phyloP scores from a whole-genome alignment of 768 basidiomycete genomes.

The Phylloporus sp. region DNA sequence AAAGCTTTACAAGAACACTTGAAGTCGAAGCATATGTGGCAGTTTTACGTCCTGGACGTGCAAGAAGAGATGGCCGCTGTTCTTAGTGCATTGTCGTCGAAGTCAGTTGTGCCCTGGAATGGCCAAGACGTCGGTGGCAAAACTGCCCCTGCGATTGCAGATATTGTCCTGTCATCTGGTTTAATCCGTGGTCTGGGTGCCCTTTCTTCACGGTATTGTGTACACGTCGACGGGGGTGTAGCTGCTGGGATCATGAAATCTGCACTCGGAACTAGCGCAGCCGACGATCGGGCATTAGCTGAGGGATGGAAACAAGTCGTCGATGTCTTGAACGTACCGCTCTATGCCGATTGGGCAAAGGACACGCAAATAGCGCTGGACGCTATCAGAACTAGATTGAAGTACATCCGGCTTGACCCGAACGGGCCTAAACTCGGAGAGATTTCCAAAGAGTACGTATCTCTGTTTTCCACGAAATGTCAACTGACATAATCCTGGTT shows the following conservation, averaged over 20 bases:
- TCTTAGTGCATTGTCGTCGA: conserved; percentile 25
- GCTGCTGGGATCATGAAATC: conserved; percentile 77
- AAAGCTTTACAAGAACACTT: conserved; percentile 57
- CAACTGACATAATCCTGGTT: conserved; percentile 7
- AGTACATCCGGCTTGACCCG: conserved; percentile 75
- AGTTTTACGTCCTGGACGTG: conserved; percentile 89
- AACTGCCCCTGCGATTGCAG: conserved; percentile 60
- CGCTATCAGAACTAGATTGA: conserved; percentile 70
- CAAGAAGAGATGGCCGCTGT: conserved; percentile 59
- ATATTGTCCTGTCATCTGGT: conserved; percentile 50
- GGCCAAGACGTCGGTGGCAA: conserved; percentile 59
- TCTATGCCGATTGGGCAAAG: conserved; percentile 84
- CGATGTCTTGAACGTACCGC: conserved; percentile 82
- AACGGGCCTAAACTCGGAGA: conserved; percentile 82
- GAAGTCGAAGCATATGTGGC: conserved; percentile 76
- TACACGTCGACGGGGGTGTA: conserved; percentile 53
- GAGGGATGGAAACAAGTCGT: conserved; percentile 75
- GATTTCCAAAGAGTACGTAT: conserved; percentile 69
- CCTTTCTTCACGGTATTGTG: conserved; percentile 64
- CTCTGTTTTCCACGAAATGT: background rate
- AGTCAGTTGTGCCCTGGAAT: conserved; percentile 51
- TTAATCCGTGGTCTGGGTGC: conserved; percentile 57
- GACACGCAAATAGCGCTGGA: conserved; percentile 75
- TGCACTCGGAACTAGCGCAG: conserved; percentile 48
- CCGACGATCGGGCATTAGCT: conserved; percentile 50